Evolutionary conservation across 2,329 filamentous ascomycete genomes (phyloP).

Genomic region (Paecilomyces variotii): DNA sequence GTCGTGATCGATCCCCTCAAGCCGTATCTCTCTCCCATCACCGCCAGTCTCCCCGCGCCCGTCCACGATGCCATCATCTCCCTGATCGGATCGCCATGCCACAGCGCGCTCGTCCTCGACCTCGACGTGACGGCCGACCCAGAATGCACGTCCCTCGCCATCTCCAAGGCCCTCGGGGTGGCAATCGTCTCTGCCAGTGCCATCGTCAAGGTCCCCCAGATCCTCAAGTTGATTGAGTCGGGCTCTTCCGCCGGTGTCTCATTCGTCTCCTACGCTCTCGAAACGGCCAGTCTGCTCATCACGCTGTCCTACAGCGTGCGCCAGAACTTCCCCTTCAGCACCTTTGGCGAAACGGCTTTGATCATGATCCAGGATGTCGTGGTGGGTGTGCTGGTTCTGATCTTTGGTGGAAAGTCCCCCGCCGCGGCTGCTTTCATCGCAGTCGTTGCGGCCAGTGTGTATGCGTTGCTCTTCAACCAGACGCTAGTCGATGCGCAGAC

Average conservation of each 20-base stretch:
- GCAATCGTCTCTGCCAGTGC: slow-evolving; percentile 86
- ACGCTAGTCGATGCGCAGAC: slow-evolving; percentile 57
- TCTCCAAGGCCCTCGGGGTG: slow-evolving; percentile 88
- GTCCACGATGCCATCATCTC: slow-evolving; percentile 67
- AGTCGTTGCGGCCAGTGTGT: slow-evolving; percentile 60
- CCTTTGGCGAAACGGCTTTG: slow-evolving; percentile 88
- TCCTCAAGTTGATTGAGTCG: slow-evolving; percentile 79
- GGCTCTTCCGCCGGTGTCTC: slow-evolving; percentile 75
- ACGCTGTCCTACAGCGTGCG: slow-evolving; percentile 87
- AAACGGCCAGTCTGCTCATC: slow-evolving; percentile 82
- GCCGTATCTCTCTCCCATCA: slow-evolving; percentile 55
- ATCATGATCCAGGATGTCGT: slow-evolving; percentile 89
- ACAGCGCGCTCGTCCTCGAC: slow-evolving; percentile 76
- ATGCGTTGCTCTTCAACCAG: slow-evolving; percentile 59
- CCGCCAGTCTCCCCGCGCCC: slow-evolving; percentile 63
- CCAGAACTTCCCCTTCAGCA: slow-evolving; percentile 89
- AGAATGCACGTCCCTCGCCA: slow-evolving; percentile 76
- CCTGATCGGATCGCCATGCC: slow-evolving; percentile 76
- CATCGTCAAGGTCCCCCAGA: slow-evolving; percentile 94
- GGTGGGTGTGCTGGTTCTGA: slow-evolving; percentile 78
- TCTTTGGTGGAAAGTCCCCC: slow-evolving; percentile 63
- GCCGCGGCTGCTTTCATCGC: slow-evolving; percentile 72
- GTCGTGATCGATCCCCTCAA: slow-evolving; percentile 36
- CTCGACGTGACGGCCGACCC: slow-evolving; percentile 65
- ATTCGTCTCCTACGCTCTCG: slow-evolving; percentile 86